Conservation (phyloP, 129 eudicot genomes). For the Pseudognaphalium luteoalbum region DNA sequence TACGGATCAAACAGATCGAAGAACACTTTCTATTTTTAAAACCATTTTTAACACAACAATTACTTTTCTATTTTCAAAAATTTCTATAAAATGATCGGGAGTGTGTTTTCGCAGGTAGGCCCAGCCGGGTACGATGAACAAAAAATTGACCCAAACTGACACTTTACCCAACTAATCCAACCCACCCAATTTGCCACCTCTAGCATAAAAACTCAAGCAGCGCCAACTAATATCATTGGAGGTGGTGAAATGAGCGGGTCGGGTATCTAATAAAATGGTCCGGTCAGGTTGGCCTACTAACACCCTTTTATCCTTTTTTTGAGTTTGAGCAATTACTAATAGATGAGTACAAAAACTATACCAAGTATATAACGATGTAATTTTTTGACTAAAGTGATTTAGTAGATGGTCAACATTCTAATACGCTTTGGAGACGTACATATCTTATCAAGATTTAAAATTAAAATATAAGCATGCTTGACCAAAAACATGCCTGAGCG, state of each 20-base stretch:
- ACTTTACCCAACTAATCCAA: neutral
- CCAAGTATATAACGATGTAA: neutral
- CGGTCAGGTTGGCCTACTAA: neutral
- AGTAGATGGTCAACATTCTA: too few species aligned
- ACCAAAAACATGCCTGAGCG: slow-evolving; percentile 24
- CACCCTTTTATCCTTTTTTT: neutral
- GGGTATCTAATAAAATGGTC: neutral
- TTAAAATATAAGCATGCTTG: neutral
- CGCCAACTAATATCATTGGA: neutral
- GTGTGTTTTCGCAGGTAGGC: neutral
- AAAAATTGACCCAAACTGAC: neutral
- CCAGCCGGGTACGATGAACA: neutral
- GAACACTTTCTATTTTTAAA: neutral
- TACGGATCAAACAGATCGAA: neutral
- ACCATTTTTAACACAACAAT: neutral
- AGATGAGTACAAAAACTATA: neutral
- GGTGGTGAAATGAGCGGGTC: neutral
- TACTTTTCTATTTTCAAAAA: neutral
- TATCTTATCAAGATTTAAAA: neutral
- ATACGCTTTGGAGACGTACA: neutral
- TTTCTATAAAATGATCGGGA: neutral
- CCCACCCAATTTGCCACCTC: neutral
- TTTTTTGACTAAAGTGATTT: neutral
- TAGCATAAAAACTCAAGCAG: neutral
- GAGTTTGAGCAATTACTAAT: too few species aligned